phyloP scores from a whole-genome alignment of 139 green algal species.

The Yamagishiella unicocca region DNA sequence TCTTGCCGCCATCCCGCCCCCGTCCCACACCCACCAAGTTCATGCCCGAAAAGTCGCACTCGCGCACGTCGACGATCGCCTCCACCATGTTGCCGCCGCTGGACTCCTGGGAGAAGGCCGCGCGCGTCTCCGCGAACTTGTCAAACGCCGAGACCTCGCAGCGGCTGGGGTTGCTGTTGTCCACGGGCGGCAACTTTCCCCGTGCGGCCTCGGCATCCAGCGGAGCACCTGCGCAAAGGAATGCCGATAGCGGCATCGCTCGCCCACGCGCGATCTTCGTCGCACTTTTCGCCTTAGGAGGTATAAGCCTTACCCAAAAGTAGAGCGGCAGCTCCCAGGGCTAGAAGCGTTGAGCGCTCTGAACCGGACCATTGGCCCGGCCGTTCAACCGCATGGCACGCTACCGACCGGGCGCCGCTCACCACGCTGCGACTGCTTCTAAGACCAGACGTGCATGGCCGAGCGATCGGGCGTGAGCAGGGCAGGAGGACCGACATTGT shows the following conservation, averaged over 20 bases:
- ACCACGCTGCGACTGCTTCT: neutral
- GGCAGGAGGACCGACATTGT: no score
- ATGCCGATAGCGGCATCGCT: no score
- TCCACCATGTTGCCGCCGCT: slow-evolving; percentile 67
- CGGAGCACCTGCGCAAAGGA: slow-evolving; percentile 18
- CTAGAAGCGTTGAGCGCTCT: neutral
- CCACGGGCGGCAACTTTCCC: slow-evolving; percentile 42
- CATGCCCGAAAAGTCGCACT: slow-evolving; percentile 63
- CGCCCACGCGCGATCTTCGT: no score
- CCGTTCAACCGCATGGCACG: neutral
- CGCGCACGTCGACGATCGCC: slow-evolving; percentile 68
- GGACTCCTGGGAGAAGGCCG: slow-evolving; percentile 50
- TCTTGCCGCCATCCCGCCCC: no score
- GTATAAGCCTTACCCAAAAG: neutral
- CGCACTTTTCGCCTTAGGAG: no score
- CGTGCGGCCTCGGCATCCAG: slow-evolving; percentile 19
- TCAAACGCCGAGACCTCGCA: slow-evolving; percentile 64
- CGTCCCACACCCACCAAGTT: slow-evolving; percentile 44
- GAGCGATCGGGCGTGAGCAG: neutral
- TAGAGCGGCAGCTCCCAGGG: neutral
- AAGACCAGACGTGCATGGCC: neutral
- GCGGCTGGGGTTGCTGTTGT: slow-evolving; percentile 33
- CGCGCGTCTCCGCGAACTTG: slow-evolving; percentile 68
- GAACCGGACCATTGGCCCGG: neutral
- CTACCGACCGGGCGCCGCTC: neutral